These are phyloP conservation scores for Penicillium cataractarum DNA, from an alignment of 495 filamentous ascomycete species.

Conservation along the genomic window DNA sequence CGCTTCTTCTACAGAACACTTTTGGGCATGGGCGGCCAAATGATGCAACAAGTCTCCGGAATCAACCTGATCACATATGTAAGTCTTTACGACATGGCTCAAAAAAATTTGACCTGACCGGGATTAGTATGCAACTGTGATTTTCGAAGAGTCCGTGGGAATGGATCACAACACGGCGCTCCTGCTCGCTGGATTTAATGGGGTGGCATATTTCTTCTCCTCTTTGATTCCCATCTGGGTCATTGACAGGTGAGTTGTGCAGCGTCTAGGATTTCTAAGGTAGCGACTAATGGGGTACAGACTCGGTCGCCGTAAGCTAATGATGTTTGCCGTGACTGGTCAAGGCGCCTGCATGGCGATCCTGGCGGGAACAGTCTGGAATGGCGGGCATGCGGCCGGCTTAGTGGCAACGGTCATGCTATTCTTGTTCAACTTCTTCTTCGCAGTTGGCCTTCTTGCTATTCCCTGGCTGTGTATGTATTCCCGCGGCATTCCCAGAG, in stretches of 20 bases:
- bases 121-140: constrained; percentile 37
- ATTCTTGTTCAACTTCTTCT: constrained; percentile 45
- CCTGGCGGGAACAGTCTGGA: constrained; percentile 35
- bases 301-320: constrained; percentile 49
- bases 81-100: constrained; percentile 14
- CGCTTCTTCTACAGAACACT: constrained; percentile 37
- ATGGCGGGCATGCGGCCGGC: constrained; percentile 34
- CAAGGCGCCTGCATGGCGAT: constrained; percentile 53
- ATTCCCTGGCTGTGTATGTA: constrained; percentile 41
- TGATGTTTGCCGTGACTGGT: constrained; percentile 54
- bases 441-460: constrained; percentile 36
- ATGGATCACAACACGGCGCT: constrained; percentile 46
- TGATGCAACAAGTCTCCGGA: constrained; percentile 51
- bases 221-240: constrained; percentile 53
- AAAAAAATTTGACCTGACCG: constrained; percentile 2
- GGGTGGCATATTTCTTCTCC: constrained; percentile 52
- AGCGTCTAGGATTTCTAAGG: neutral
- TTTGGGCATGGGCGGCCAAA: constrained; percentile 44
- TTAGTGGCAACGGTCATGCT: constrained; percentile 40
- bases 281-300: constrained; percentile 22
- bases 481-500: neutral
- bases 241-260: constrained; percentile 45
- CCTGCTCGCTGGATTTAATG: constrained; percentile 52
- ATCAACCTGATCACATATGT: constrained; percentile 51
- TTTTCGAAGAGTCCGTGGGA: constrained; percentile 41